Base-by-base conservation (phyloP, 2,329 filamentous ascomycete species). In the Aspergillus glaucus region DNA sequence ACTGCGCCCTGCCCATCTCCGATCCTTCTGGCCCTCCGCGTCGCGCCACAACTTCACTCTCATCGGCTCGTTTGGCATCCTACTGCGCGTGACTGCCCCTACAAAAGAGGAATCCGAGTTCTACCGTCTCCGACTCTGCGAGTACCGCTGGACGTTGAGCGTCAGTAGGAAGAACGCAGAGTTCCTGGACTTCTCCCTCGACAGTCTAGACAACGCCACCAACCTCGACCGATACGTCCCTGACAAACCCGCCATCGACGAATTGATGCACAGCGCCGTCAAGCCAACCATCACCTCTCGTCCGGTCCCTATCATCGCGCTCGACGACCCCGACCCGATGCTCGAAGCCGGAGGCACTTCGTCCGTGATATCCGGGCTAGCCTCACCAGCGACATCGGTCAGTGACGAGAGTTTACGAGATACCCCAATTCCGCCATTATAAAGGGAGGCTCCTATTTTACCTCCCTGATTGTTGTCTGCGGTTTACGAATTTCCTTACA, bases 141-240 rank as follows among this genome's bases (percentile, higher is more conserved):
- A 98, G 70, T 97, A 96, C 64, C 81, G 89, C 44, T 98, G 92
- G 92, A 96, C 92, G 8, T 75, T 97, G 48, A 86, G 86, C 7
- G 91, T 97, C 43, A 91, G 86, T 68, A 85, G 82, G 41, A 88
- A 89, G 65, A 83, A 86, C 43, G 80, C 79, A 9, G 72, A 65
- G 45, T 72, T 72, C 55, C 59, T 72, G 53, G 51, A 67, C 54
- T 88, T 88, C 58, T 86, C 86, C n/a, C 84, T 89, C 74, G 84
- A 84, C 2, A 88, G 87, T 77, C 72, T 90, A 40, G 86, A 89
- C 61, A 85, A 85, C 47, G 85, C 81, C 17, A 85, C 82, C 0
- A 82, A 82, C 0, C 65, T 88, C 51, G 75, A 87, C 21, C 85
- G 85, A 62, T 79, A 83, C 56, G 75, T 88, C 15, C 85, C 85